These are phyloP conservation scores for Solanum hybrid DNA, from an alignment of 305 asterid genomes.

Conservation along the genomic window DNA sequence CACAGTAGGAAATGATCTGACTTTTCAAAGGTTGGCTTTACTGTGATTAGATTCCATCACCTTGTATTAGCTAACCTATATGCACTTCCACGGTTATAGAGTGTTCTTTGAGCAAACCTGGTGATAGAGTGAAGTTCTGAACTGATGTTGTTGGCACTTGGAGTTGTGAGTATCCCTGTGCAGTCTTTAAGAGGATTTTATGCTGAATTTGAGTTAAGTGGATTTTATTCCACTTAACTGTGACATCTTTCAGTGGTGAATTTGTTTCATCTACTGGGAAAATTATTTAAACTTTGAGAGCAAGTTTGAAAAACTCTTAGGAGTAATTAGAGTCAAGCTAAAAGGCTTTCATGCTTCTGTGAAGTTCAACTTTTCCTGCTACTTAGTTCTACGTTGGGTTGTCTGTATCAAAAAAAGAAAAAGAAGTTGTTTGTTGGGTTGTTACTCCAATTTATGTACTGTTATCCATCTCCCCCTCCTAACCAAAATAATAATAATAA, in stretches of 20 bases:
- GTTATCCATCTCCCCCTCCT: neutral
- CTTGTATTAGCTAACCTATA: neutral
- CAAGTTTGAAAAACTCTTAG: neutral
- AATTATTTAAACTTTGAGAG: neutral
- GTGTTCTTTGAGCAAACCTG: neutral
- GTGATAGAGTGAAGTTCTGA: neutral
- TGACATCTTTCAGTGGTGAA: neutral
- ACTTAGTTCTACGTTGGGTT: neutral
- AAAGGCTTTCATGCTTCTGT: neutral
- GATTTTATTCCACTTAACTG: neutral
- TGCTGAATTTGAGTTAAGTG: neutral
- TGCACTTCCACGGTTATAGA: neutral
- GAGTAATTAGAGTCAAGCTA: neutral
- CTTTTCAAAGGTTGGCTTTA: neutral
- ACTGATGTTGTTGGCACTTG: neutral
- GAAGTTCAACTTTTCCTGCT: neutral
- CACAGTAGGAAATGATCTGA: slow-evolving; percentile 5
- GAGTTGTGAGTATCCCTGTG: neutral
- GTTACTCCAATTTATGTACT: neutral
- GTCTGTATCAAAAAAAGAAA: neutral
- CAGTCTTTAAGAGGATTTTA: neutral
- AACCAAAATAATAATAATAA: neutral
- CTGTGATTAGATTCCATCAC: neutral
- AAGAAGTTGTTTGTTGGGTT: neutral
- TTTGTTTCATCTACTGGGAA: neutral